Conservation (phyloP, 257 asterid genomes). For the Przewalskia tangutica region DNA sequence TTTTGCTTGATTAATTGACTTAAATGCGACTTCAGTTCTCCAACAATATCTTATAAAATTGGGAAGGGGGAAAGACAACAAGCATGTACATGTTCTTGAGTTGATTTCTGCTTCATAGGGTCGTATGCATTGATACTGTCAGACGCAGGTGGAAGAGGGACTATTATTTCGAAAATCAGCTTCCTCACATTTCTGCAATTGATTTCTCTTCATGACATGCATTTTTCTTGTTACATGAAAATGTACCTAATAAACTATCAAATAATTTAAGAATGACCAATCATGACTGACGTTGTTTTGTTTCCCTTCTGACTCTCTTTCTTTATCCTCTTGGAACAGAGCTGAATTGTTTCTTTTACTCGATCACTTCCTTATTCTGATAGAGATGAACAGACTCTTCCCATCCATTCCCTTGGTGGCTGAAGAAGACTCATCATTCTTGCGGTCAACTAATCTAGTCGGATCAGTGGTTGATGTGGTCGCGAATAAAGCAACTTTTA, state of each 20-base stretch:
- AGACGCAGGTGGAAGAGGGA: background rate
- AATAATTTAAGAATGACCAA: background rate
- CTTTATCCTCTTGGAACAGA: background rate
- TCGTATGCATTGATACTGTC: background rate
- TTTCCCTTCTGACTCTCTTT: constrained; percentile 1
- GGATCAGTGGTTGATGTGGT: constrained; percentile 59
- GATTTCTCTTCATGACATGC: background rate
- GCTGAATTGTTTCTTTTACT: background rate
- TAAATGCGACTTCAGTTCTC: background rate
- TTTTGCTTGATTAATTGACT: background rate
- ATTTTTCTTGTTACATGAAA: background rate
- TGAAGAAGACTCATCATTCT: constrained; percentile 81
- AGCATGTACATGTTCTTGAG: background rate
- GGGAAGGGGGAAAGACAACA: background rate
- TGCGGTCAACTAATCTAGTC: constrained; percentile 65
- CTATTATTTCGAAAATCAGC: background rate
- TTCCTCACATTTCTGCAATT: background rate
- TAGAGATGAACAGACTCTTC: constrained; percentile 65
- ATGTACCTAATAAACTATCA: background rate
- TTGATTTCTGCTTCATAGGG: background rate
- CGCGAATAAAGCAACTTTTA: constrained; percentile 27
- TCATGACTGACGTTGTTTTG: background rate
- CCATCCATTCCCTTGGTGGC: constrained; percentile 92
- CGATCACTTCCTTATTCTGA: constrained; percentile 2
- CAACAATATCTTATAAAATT: background rate